Base-by-base conservation (phyloP, 371 early-diverging fungal species). In the Lichtheimia ornata region DNA sequence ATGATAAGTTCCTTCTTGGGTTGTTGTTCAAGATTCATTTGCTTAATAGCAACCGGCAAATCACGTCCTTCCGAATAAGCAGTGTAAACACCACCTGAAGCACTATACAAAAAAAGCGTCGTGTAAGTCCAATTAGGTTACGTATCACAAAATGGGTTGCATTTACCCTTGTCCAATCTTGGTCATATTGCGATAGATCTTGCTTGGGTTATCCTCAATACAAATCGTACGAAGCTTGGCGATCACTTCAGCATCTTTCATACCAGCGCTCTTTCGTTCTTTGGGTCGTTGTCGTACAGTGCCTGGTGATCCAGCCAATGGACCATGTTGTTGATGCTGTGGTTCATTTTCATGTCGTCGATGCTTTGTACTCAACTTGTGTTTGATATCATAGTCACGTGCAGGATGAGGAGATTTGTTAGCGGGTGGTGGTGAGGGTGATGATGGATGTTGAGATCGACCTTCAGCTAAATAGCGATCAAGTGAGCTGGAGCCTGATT, bases 1-100 rank as follows among this genome's bases (percentile, higher is more conserved):
- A 97, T 94, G 63, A 97, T 96, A 50, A 97, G 73, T 59, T 96
- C 98, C 77, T 96, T 95, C 74, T 95, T 94, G 22, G 96, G 96
- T 74, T 97, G 97, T 69, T 94, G 89, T 64, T 93, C 93, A 59
- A 97, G 77, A 65, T 96, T 93, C 95, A 96, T 97, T 71, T 96
- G 96, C 76, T 96, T 96, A 68, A 95, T 94, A 3, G 96, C 96
- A 1, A 96, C 96, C 3, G 87, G 83, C 20, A 83, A 67, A 28
- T 87, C 83, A 7, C 86, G 81, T 4, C 80, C 82, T 2, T 86
- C 82, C 41, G 90, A 84, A 71, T 91, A 83, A 2, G 96, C 96
- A 2, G 91, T 94, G 63, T 84, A 96, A 1, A 97, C 97, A 53
- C 94, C 94, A 25, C 95, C 97, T 14, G 94, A 94, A 9, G 97